Evolutionary conservation across 2,329 filamentous ascomycete genomes (phyloP).

Genomic region (Metarhizium album): DNA sequence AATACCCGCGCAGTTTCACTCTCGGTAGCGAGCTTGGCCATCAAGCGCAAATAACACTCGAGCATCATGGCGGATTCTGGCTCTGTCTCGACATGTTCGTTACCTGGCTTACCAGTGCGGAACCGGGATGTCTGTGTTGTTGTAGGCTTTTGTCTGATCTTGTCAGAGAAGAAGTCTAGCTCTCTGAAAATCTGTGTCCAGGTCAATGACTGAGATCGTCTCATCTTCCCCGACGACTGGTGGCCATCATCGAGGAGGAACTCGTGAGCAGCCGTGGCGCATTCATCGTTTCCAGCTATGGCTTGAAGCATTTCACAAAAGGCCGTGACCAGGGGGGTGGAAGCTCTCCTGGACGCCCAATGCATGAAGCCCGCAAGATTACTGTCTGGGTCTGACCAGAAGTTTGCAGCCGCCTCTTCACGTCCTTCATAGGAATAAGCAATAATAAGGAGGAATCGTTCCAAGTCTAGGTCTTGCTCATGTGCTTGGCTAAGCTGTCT

Average conservation of each 20-base stretch:
- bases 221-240: slow-evolving; percentile 64
- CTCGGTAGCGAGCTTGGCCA: slow-evolving; percentile 69
- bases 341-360: slow-evolving; percentile 92
- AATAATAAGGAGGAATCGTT: slow-evolving; percentile 85
- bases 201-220: slow-evolving; percentile 73
- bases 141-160: slow-evolving; percentile 62
- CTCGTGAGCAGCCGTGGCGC: slow-evolving; percentile 73
- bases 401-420: slow-evolving; percentile 72
- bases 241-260: slow-evolving; percentile 82
- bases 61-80: slow-evolving; percentile 95
- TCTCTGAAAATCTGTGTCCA: slow-evolving; percentile 92
- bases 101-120: slow-evolving; percentile 48
- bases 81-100: slow-evolving; percentile 65
- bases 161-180: slow-evolving; percentile 70
- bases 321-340: slow-evolving; percentile 88
- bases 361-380: slow-evolving; percentile 91
- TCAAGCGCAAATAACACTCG: slow-evolving; percentile 82
- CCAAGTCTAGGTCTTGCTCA: slow-evolving; percentile 63
- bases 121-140: slow-evolving; percentile 28
- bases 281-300: slow-evolving; percentile 71
- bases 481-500: slow-evolving; percentile 55
- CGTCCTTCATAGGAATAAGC: slow-evolving; percentile 84
- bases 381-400: slow-evolving; percentile 87
- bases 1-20: slow-evolving; percentile 63
- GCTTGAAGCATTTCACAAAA: slow-evolving; percentile 95